A percentile compares a stretch with the other conserved stretches of the same genome.
Conservation (phyloP, 148 eudicot species). For the Euryodendron excelsum region DNA sequence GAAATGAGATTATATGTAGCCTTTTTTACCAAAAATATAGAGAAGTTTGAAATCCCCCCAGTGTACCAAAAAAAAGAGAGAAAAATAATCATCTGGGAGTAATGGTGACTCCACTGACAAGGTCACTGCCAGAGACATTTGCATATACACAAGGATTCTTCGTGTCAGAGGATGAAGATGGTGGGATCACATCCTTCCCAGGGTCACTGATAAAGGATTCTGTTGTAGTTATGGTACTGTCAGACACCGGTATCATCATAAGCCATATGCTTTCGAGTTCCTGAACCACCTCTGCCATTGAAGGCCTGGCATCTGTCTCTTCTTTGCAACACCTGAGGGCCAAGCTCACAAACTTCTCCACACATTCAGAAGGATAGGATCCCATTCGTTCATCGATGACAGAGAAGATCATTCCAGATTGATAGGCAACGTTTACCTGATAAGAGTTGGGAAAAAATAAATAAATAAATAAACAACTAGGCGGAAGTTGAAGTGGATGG, state of each 20-base stretch:
- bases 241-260: constrained; percentile 48
- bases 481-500: too few relatives aligned
- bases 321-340: constrained; percentile 54
- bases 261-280: constrained; percentile 48
- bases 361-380: constrained; percentile 58
- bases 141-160: constrained; percentile 32
- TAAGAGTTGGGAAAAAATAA: background rate
- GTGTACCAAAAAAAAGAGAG: too few relatives aligned
- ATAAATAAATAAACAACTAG: background rate
- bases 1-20: too few relatives aligned
- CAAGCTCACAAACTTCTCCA: constrained; percentile 47
- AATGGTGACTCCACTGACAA: constrained; percentile 49
- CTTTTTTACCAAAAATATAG: too few relatives aligned
- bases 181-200: constrained; percentile 13
- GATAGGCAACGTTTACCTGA: constrained; percentile 57
- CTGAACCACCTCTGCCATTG: constrained; percentile 54
- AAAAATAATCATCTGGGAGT: constrained; percentile 37
- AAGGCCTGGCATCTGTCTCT: constrained; percentile 44
- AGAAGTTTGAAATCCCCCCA: too few relatives aligned
- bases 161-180: constrained; percentile 30
- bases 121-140: constrained; percentile 55
- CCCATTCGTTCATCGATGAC: constrained; percentile 63
- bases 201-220: constrained; percentile 21
- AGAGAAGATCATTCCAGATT: constrained; percentile 51
- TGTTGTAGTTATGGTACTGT: constrained; percentile 21